These are phyloP conservation scores for Atkinsonella hypoxylon DNA, from an alignment of 2,329 filamentous ascomycete genomes.

Conservation along the genomic window DNA sequence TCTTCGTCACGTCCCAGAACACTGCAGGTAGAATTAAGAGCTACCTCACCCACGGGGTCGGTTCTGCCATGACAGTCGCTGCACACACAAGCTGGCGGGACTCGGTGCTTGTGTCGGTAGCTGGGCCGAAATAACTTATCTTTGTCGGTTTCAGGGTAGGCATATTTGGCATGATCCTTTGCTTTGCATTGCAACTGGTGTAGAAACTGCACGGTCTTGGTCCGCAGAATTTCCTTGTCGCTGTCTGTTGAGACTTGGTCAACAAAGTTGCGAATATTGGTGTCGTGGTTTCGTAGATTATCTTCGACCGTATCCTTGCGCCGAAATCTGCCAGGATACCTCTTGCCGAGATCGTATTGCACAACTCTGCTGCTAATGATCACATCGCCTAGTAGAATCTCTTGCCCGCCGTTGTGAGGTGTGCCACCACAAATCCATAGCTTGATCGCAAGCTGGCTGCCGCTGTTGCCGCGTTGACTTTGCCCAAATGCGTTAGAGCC, in stretches of 20 bases:
- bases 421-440: slow-evolving; percentile 27
- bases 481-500: slow-evolving; percentile 16
- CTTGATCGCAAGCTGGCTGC: slow-evolving; percentile 19
- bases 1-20: slow-evolving; percentile 7
- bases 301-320: slow-evolving; percentile 16
- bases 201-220: slow-evolving; percentile 7
- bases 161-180: slow-evolving; percentile 9
- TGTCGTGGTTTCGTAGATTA: slow-evolving; percentile 12
- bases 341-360: slow-evolving; percentile 18
- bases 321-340: slow-evolving; percentile 13
- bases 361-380: slow-evolving; percentile 18
- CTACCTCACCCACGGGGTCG: slow-evolving; percentile 6
- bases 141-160: slow-evolving; percentile 15
- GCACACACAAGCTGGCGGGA: neutral
- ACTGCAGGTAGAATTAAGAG: slow-evolving; percentile 6
- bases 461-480: slow-evolving; percentile 14
- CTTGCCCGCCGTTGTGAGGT: slow-evolving; percentile 10
- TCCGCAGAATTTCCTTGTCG: neutral
- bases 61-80: neutral
- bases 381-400: slow-evolving; percentile 20
- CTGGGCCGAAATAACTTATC: slow-evolving; percentile 19
- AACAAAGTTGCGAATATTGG: slow-evolving; percentile 17
- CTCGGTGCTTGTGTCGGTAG: slow-evolving; percentile 22
- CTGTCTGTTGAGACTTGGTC: slow-evolving; percentile 11
- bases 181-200: slow-evolving; percentile 4